A percentile compares a stretch with the other conserved stretches of the same genome.
Evolutionary conservation across 495 filamentous ascomycete species (phyloP).

Genomic region (Neurospora sp.): DNA sequence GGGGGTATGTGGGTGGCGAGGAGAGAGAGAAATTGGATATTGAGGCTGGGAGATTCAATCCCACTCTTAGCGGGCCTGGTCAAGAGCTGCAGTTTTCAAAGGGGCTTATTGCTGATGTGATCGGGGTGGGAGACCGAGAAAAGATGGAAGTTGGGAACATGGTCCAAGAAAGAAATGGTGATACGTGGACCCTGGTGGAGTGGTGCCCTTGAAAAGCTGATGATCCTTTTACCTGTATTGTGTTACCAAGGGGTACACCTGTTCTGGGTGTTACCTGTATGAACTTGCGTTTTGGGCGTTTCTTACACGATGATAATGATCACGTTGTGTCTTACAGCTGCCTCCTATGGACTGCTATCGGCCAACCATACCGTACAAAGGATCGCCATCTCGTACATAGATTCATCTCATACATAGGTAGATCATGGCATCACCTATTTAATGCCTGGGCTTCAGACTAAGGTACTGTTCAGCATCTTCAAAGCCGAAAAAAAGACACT

Average conservation of each 20-base stretch:
- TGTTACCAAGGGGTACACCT: not conserved
- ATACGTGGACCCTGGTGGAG: not conserved
- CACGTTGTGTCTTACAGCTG: not conserved
- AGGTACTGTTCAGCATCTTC: not conserved
- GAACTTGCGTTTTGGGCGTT: not conserved
- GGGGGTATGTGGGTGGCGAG: slow-evolving; percentile 10
- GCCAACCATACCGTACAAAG: not conserved
- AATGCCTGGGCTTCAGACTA: not conserved
- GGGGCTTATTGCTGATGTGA: not conserved
- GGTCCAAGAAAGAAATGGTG: not conserved
- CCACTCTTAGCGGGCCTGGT: too few species aligned
- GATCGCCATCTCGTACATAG: not conserved
- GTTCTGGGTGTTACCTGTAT: not conserved
- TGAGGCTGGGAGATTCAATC: not conserved
- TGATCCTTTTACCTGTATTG: not conserved
- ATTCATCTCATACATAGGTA: too few species aligned
- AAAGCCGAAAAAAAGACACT: not conserved
- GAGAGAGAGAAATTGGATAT: not conserved
- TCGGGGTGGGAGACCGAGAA: not conserved
- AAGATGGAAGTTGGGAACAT: not conserved
- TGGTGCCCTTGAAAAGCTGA: not conserved
- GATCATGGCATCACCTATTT: not conserved
- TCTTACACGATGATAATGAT: not conserved
- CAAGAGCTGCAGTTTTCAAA: too few species aligned
- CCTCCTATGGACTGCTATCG: not conserved